Base-by-base conservation (phyloP, 768 basidiomycete species). In the Amanita pallidorosea region DNA sequence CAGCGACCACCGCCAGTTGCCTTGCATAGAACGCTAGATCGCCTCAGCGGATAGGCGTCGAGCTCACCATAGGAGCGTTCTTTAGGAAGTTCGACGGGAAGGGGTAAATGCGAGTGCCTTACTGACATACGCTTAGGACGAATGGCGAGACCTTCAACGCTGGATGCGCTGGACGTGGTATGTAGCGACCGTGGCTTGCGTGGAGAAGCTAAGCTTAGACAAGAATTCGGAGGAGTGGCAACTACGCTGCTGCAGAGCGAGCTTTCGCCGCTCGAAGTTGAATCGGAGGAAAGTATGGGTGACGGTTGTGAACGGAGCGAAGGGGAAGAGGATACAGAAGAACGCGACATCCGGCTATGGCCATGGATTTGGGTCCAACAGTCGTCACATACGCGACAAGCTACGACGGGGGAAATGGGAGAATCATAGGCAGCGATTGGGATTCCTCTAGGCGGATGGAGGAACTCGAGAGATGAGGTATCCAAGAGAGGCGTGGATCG, bases 1-100 rank as follows among this genome's bases (percentile, higher is more conserved):
- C 87, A 89, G 31, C 88, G 79, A 13, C 87, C 87, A 12, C 85
- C 85, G 42, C 88, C 87, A 17, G 79, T 77, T 1, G 81, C 83
- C 58, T 89, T 90, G 68, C 87, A 90, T 12, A 87, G 72, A 45
- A 75, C 69, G 57, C 76, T 79, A 2, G 80, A 76, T 50, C 79
- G 77, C 38, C 75, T 72, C 18, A 89, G 76, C 2, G 87, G 87
- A 57, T 89, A 89, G 1, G 82, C 75, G 46, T 81, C 80, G 25
- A 89, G 73, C 61, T 85, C 84, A 53, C 85, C 85, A 51, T 77
- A 79, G 1, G 79, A 78, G 49, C 70, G 74, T 52, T 74, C 71
- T 2, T 34, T 34, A 18, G 43, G 43, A 7, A 70, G 58, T 38
- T 63, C 71, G 48, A 60, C 66, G 25, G 70, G 72, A 18, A 68